Evolutionary conservation across 169 alveolate species (phyloP).

Genomic region (Eimeria brunetti): DNA sequence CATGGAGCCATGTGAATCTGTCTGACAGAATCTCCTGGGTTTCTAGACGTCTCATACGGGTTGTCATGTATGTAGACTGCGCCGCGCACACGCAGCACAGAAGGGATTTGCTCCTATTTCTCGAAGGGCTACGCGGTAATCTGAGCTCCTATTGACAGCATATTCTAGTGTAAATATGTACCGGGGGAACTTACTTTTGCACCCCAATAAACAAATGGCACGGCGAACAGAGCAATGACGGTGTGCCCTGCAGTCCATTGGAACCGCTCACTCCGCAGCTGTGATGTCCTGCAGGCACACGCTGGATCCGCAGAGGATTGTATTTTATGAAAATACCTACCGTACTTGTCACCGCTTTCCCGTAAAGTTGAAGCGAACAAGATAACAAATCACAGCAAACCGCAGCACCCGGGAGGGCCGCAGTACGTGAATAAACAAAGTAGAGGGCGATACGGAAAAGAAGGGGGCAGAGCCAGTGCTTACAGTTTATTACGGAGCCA

Average conservation of each 20-base stretch:
- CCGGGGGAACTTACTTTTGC: not conserved
- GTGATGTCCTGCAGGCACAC: constrained; percentile 1
- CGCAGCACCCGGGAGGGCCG: no score
- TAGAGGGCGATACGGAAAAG: not conserved
- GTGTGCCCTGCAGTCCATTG: constrained; percentile 51
- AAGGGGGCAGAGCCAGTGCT: not conserved
- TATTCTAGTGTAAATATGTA: not conserved
- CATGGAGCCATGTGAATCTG: constrained; percentile 82
- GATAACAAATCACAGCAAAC: not conserved
- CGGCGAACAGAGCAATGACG: constrained; percentile 20
- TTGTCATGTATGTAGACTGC: constrained; percentile 75
- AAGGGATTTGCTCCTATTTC: not conserved
- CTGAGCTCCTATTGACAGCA: not conserved
- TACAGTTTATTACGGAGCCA: not conserved
- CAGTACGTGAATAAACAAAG: not conserved
- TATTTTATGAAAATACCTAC: not conserved
- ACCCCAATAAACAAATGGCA: constrained; percentile 33
- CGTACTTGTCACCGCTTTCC: not conserved
- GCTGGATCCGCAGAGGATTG: not conserved
- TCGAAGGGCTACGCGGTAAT: not conserved
- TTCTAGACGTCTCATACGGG: constrained; percentile 63
- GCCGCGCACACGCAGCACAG: constrained; percentile 1
- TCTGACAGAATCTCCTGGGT: constrained; percentile 81
- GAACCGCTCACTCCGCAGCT: not conserved
- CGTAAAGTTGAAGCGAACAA: not conserved